These are phyloP conservation scores for Gautieria morchelliformis DNA, from an alignment of 768 basidiomycete species.

Conservation along the genomic window DNA sequence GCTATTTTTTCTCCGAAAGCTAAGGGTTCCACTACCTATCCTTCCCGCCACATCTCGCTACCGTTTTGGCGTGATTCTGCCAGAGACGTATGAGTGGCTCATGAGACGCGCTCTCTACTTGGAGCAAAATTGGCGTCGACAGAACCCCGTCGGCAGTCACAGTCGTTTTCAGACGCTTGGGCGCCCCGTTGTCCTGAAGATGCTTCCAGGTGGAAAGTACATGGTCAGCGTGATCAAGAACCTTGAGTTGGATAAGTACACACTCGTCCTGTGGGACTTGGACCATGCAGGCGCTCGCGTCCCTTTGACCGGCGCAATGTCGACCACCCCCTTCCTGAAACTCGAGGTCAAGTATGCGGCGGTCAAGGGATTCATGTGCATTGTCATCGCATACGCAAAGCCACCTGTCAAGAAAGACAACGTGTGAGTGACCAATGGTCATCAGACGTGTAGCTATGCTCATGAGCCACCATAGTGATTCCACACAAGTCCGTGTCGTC, in stretches of 20 bases:
- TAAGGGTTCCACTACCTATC: background rate
- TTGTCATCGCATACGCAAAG: constrained; percentile 4
- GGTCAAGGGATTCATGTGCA: background rate
- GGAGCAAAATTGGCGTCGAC: constrained; percentile 3
- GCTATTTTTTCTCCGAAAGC: background rate
- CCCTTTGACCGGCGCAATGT: background rate
- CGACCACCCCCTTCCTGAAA: background rate
- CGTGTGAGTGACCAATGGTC: background rate
- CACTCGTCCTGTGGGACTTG: constrained; percentile 5
- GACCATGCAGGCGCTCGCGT: background rate
- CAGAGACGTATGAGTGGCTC: background rate
- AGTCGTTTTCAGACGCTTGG: background rate
- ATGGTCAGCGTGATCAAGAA: background rate
- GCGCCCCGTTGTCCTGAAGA: background rate
- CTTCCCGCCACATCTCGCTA: background rate
- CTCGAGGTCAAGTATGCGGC: background rate
- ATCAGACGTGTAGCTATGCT: background rate
- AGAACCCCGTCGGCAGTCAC: background rate
- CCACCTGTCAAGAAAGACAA: background rate
- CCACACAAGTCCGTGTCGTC: background rate
- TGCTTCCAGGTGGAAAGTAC: constrained; percentile 7
- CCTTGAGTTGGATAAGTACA: background rate
- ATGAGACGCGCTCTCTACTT: constrained; percentile 1
- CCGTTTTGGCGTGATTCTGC: background rate
- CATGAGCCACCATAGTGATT: background rate